Evolutionary conservation across 129 eudicot species (phyloP), one percentile per base, ranked within the genome.

Genomic region (Ambrosia artemisiifolia): DNA sequence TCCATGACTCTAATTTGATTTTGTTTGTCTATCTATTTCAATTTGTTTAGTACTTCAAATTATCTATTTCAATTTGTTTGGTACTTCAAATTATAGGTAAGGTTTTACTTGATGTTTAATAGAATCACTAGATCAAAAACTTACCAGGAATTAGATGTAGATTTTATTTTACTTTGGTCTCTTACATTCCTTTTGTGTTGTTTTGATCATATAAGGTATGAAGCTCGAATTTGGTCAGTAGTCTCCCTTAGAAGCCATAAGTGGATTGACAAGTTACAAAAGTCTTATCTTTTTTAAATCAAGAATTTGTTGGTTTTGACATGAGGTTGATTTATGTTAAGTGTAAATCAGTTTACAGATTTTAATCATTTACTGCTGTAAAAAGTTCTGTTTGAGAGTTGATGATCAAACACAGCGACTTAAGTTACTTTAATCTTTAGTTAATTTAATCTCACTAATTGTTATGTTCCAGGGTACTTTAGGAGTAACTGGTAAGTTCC

Each of bases 401-500:
- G 34, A 59, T 20, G 49, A 44, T n/a, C 57, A 51, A 53, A 34
- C 13, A 44, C 12, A 66, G 71, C 24, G 40, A 17, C 9, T 34
- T 55, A n/a, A 24, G 34, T 17, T 61, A 7, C 12, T 38, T 7
- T 5, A 38, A 6, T 35, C 7, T 67, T 63, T 28, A 24, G 16
- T 65, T 42, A 56, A 7, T 61, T 62, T 17, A 17, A 35, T 42
- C 20, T 32, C 35, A 32, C n/a, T 71, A 30, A 43, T 19, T 77
- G 63, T 46, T 75, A 70, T 62, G 61, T 61, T 51, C 6, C 71
- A 91, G 95, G 87, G 78, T 64, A 65, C 87, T 71, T 95, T 96
- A 51, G 98, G 98, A 70, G 98, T 93, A 44, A 93, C 98, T 70
- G 98, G 98, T n/a, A n/a, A n/a, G n/a, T n/a, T n/a, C n/a, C n/a